These are phyloP conservation scores for Gaultheria prostrata DNA, from an alignment of 148 eudicot genomes.

Conservation along the genomic window DNA sequence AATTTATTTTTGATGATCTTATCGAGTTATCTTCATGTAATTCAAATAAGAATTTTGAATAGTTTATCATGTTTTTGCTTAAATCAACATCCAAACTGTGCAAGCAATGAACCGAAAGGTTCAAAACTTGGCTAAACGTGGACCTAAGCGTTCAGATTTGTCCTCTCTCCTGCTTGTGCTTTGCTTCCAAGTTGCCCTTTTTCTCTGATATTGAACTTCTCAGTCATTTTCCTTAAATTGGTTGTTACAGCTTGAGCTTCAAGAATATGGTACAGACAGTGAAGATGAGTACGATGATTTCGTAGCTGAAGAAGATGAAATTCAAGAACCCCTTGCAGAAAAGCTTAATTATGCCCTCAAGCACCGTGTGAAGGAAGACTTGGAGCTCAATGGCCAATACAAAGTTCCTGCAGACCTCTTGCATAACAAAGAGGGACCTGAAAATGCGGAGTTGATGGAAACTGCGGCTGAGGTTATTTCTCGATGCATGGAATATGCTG, in stretches of 20 bases:
- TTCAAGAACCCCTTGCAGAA: conserved; percentile 49
- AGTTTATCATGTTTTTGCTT: background rate
- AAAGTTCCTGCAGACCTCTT: conserved; percentile 48
- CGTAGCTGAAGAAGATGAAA: conserved; percentile 40
- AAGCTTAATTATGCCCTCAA: conserved; percentile 56
- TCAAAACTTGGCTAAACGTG: background rate
- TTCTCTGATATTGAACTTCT: background rate
- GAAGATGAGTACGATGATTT: conserved; percentile 48
- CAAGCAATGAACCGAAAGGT: background rate
- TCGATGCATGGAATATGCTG: conserved; percentile 65
- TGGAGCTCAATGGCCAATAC: conserved; percentile 43
- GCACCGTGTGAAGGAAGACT: conserved; percentile 32
- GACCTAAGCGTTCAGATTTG: background rate
- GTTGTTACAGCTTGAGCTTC: conserved; percentile 63
- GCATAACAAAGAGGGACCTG: conserved; percentile 19
- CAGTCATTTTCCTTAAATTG: background rate
- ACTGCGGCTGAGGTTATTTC: conserved; percentile 46
- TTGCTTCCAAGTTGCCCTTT: background rate
- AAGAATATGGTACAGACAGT: conserved; percentile 71
- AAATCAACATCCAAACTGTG: background rate
- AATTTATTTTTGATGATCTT: background rate
- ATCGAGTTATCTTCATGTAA: background rate
- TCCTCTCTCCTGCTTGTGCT: background rate
- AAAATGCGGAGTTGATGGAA: conserved; percentile 35
- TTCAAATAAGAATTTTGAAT: background rate